Evolutionary conservation across 805 yeast genomes (phyloP).

Genomic region (Hagleromyces aurorensis): DNA sequence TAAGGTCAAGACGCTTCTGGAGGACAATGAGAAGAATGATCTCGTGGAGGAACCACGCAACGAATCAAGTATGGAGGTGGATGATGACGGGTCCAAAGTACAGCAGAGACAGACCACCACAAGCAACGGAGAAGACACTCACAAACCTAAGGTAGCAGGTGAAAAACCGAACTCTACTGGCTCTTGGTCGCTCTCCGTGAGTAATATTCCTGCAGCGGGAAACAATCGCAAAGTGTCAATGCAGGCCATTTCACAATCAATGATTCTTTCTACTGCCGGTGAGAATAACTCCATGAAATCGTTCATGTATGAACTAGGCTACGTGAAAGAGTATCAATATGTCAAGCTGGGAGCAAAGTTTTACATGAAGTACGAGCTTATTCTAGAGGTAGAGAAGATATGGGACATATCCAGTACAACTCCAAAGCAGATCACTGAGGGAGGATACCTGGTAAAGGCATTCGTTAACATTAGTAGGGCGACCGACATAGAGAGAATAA

Average conservation of each 20-base stretch:
- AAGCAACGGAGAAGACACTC: too few relatives aligned
- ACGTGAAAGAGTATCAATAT: constrained; percentile 42
- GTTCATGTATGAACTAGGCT: constrained; percentile 60
- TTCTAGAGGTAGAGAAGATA: constrained; percentile 22
- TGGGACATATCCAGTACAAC: constrained; percentile 26
- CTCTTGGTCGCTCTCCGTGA: constrained; percentile 54
- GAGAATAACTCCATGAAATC: constrained; percentile 29
- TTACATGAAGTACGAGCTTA: constrained; percentile 24
- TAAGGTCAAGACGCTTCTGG: constrained; percentile 4
- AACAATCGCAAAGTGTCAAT: constrained; percentile 46
- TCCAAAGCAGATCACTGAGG: constrained; percentile 45
- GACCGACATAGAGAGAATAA: constrained; percentile 68
- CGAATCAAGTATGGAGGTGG: constrained; percentile 7
- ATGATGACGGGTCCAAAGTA: constrained; percentile 1
- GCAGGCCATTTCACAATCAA: constrained; percentile 58
- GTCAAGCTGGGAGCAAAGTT: constrained; percentile 26
- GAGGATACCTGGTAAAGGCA: constrained; percentile 50
- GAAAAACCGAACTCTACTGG: too few relatives aligned
- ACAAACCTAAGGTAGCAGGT: not conserved
- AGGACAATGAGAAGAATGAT: constrained; percentile 1
- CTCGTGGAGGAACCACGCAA: constrained; percentile 1
- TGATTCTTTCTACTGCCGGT: constrained; percentile 26
- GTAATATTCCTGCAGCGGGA: constrained; percentile 75
- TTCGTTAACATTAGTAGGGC: constrained; percentile 62
- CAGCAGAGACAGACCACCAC: not conserved